Conservation (phyloP, 208 protist species). For the Lotmaria passim region DNA sequence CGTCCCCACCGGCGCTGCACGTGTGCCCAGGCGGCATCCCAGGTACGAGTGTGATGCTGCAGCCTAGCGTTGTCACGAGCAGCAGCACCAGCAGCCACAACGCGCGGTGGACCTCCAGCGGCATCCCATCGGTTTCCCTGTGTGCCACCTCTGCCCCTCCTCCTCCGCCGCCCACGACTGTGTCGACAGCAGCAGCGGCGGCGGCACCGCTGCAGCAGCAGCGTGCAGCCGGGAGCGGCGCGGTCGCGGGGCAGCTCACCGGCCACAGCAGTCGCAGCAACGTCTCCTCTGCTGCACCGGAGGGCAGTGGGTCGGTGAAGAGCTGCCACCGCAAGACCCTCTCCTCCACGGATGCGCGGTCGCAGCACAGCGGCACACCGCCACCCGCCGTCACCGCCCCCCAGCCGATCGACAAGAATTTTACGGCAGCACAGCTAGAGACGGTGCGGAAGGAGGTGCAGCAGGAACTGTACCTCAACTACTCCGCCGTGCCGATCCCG, state of each 20-base stretch:
- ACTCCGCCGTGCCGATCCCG: slow-evolving; percentile 57
- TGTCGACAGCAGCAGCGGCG: not conserved
- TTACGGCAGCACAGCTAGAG: slow-evolving; percentile 22
- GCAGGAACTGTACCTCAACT: slow-evolving; percentile 71
- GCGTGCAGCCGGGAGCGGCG: too few species aligned
- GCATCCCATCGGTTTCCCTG: slow-evolving; percentile 22
- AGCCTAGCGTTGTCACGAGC: not conserved
- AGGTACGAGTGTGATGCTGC: not conserved
- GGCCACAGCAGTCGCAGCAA: not conserved
- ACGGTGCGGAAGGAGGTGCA: slow-evolving; percentile 31
- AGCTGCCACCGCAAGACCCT: not conserved
- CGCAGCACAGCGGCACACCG: slow-evolving; percentile 22
- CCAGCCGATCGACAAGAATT: slow-evolving; percentile 23
- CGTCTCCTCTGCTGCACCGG: slow-evolving; percentile 15
- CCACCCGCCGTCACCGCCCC: not conserved
- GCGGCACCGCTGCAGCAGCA: too few species aligned
- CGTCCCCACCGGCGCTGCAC: slow-evolving; percentile 28
- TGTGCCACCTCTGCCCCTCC: not conserved
- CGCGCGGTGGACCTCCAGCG: not conserved
- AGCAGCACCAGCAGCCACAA: not conserved
- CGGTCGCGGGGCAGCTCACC: too few species aligned
- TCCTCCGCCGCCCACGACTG: not conserved
- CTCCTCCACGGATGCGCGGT: slow-evolving; percentile 12
- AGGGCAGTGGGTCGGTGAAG: slow-evolving; percentile 3
- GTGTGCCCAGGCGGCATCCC: slow-evolving; percentile 19